These are phyloP conservation scores for Termitomyces eurrhizus DNA, from an alignment of 768 basidiomycete genomes.

Conservation along the genomic window DNA sequence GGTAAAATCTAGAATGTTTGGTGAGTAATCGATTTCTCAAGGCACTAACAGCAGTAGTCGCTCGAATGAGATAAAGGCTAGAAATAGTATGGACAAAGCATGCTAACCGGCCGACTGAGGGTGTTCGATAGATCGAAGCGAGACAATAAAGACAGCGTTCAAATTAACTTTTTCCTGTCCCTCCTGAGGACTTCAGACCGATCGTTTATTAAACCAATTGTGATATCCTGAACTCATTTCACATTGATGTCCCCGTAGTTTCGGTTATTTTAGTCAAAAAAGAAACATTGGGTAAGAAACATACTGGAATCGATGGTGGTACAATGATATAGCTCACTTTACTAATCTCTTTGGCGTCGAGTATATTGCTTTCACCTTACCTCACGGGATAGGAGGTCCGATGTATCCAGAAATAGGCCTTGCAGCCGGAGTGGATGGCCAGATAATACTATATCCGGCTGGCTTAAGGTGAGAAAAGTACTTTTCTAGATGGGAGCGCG, in stretches of 20 bases:
- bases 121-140: background rate
- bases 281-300: background rate
- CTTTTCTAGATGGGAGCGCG: background rate
- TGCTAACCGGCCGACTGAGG: background rate
- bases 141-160: background rate
- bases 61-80: background rate
- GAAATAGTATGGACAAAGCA: background rate
- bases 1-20: background rate
- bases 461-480: background rate
- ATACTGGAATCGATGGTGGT: background rate
- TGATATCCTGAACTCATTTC: background rate
- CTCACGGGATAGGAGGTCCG: background rate
- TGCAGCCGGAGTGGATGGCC: background rate
- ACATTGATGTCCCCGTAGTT: background rate
- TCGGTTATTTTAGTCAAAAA: background rate
- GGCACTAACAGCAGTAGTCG: background rate
- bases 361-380: background rate
- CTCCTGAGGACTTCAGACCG: background rate
- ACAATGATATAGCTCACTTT: background rate
- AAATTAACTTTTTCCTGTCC: background rate
- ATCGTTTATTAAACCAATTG: background rate
- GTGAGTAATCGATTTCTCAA: background rate
- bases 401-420: background rate
- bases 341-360: background rate
- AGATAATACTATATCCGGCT: background rate